Evolutionary conservation across 106 monocot genomes (phyloP).

Genomic region (Platanthera guangdongensis): DNA sequence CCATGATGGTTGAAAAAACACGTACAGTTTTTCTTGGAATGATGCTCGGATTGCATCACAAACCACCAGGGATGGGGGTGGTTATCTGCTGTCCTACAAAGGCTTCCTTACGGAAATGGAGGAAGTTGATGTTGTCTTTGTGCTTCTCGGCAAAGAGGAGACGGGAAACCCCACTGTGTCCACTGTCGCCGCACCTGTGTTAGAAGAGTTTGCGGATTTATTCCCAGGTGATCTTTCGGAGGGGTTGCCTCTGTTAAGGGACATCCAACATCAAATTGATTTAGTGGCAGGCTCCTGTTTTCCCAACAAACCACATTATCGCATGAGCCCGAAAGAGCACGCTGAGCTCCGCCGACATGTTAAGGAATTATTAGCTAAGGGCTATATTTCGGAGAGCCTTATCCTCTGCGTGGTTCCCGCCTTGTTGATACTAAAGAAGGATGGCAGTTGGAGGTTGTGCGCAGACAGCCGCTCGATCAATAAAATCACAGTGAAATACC

Average conservation of each 20-base stretch:
- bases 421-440: no score
- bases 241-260: constrained; percentile 2
- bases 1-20: constrained; percentile 7
- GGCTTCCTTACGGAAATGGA: not conserved
- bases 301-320: constrained; percentile 5
- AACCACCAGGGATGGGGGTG: no score
- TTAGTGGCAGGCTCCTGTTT: not conserved
- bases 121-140: not conserved
- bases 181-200: not conserved
- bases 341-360: not conserved
- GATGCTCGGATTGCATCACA: not conserved
- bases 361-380: not conserved
- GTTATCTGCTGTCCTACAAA: not conserved
- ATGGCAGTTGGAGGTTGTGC: no score
- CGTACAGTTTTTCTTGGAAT: not conserved
- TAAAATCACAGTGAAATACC: no score
- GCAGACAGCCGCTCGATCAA: no score
- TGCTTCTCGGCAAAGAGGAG: not conserved
- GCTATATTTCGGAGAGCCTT: not conserved
- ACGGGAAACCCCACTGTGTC: not conserved
- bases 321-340: not conserved
- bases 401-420: not conserved
- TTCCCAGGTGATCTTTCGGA: constrained; percentile 1
- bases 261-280: not conserved
- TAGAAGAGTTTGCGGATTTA: not conserved